Percentiles rank a stretch among this genome's conserved stretches.
phyloP scores from a whole-genome alignment of 352 stramenopile genomes.

The Phytopythium montanum region DNA sequence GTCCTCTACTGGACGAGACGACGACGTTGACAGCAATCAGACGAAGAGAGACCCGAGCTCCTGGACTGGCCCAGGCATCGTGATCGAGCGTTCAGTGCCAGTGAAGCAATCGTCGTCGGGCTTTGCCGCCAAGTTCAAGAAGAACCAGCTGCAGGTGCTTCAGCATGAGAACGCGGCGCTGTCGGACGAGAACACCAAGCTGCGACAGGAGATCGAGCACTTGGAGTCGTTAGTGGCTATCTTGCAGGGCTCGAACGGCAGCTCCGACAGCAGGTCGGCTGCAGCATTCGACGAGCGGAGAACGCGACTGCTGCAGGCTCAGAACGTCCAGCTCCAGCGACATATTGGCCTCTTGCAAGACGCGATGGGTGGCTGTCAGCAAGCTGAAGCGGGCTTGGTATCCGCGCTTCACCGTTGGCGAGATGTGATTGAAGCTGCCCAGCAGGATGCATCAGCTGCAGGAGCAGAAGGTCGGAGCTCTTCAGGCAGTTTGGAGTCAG shows the following conservation, averaged over 20 bases:
- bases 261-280: conserved; percentile 7
- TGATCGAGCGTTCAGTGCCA: conserved; percentile 23
- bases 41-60: neutral
- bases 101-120: conserved; percentile 20
- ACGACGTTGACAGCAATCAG: conserved; percentile 6
- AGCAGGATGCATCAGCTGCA: conserved; percentile 35
- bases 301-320: conserved; percentile 41
- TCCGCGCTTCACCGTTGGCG: conserved; percentile 36
- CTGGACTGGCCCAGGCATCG: conserved; percentile 16
- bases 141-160: conserved; percentile 30
- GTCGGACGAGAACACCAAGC: conserved; percentile 30
- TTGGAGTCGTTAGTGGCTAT: conserved; percentile 34
- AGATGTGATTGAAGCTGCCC: conserved; percentile 31
- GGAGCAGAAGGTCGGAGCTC: conserved; percentile 27
- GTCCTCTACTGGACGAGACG: conserved; percentile 12
- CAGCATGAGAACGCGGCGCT: conserved; percentile 41
- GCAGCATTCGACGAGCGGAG: conserved; percentile 21
- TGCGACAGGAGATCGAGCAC: conserved; percentile 44
- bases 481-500: conserved; percentile 6
- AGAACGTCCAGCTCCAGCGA: conserved; percentile 63
- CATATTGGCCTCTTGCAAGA: conserved; percentile 44
- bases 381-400: conserved; percentile 31
- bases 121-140: conserved; percentile 40
- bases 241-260: conserved; percentile 27
- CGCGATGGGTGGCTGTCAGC: conserved; percentile 26